Base-by-base conservation (phyloP, 768 basidiomycete species). In the Calocybe cyanea region DNA sequence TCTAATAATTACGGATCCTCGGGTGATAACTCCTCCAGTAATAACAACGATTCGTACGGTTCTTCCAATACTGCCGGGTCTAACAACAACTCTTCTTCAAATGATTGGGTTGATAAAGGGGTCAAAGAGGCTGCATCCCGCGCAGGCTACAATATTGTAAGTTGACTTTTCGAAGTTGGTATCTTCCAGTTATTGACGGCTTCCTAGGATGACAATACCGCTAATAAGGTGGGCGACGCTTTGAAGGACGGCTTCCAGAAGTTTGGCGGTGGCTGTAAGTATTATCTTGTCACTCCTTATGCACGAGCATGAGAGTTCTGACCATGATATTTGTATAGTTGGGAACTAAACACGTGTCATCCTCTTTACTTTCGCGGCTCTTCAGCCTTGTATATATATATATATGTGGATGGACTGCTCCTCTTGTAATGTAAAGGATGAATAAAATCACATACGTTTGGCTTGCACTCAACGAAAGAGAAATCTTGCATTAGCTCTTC, bases 91-190 rank as follows among this genome's bases (percentile, higher is more conserved):
- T 56, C 52, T 30, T 41, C 42, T 49, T 28, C 18, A 14, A 21
- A 20, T 13, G 60, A 66, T 53, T 71, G 53, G 61, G 32, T 70
- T 40, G 59, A 69, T 47, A 68, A 71, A 47, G 70, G 73, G 35
- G 59, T 79, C 41, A 59, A 62, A 46, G 48, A 41, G 15, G 66
- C 56, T 20, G 69, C 75, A 6, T 45, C 62, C 46, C 66, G 70
- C 55, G 68, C 67, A 21, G 77, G 77, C 0, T 68, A 62, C 52
- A 67, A 74, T 48, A 6, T 78, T 13, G 76, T 79, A 45, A 39
- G 74, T 64, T 8, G 33, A 18, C 10, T 5, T 4, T 14, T 38
- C 51, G 13, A 13, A 24, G 9, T 20, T 30, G 24, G 3, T 11
- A 8, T 30, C 20, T 36, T n/a, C 4, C 18, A 14, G 23, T 20